Conservation (phyloP, 495 filamentous ascomycete genomes). For the Penicillium ucsense region DNA sequence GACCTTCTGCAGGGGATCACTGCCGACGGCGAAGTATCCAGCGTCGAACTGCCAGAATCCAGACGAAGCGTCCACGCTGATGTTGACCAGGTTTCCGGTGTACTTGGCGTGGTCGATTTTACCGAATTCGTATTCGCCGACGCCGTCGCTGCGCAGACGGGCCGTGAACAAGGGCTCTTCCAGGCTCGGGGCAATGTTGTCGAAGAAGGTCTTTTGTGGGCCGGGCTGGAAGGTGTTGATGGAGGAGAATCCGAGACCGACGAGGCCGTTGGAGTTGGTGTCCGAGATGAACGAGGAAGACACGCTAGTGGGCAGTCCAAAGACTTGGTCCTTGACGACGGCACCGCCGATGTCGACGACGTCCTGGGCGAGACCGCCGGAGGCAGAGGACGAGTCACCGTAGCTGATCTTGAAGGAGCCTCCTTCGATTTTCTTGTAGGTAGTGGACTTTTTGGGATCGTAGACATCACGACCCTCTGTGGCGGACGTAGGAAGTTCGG, state of each 20-base stretch:
- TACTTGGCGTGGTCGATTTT: slow-evolving; percentile 58
- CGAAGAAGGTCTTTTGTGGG: slow-evolving; percentile 72
- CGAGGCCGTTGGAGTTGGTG: slow-evolving; percentile 55
- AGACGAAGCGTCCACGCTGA: slow-evolving; percentile 48
- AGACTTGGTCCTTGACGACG: slow-evolving; percentile 53
- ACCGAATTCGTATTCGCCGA: slow-evolving; percentile 73
- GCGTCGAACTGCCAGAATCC: slow-evolving; percentile 75
- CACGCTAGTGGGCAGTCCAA: slow-evolving; percentile 60
- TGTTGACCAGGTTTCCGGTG: slow-evolving; percentile 51
- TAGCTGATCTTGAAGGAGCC: slow-evolving; percentile 60
- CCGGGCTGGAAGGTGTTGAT: slow-evolving; percentile 64
- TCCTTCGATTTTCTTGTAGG: slow-evolving; percentile 34
- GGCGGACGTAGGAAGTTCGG: slow-evolving; percentile 37
- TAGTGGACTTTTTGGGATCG: slow-evolving; percentile 51
- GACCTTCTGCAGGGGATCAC: slow-evolving; percentile 22
- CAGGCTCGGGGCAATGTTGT: slow-evolving; percentile 55
- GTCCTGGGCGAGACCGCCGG: slow-evolving; percentile 61
- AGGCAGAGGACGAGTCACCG: slow-evolving; percentile 60
- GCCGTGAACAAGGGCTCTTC: slow-evolving; percentile 64
- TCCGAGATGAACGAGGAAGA: slow-evolving; percentile 55
- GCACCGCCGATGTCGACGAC: slow-evolving; percentile 65
- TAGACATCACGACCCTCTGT: slow-evolving; percentile 49
- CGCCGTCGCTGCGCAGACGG: slow-evolving; percentile 48
- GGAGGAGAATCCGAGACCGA: slow-evolving; percentile 66
- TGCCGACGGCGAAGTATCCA: slow-evolving; percentile 45